phyloP scores from a whole-genome alignment of 176 grass and related monocot species.

The Eragrostis curvula region DNA sequence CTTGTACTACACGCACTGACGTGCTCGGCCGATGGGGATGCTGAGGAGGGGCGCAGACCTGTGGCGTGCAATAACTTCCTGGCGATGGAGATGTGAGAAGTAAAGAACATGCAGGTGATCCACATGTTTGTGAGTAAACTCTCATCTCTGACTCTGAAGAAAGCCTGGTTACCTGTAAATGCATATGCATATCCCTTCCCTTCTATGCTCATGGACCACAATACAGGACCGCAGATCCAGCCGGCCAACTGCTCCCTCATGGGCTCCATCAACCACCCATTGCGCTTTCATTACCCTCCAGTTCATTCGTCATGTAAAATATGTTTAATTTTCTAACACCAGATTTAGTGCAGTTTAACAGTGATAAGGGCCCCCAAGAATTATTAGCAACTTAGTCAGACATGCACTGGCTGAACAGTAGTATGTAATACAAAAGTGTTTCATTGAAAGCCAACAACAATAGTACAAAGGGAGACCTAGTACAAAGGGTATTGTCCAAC shows the following conservation, averaged over 20 bases:
- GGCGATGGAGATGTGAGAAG: background rate
- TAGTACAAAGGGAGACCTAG: slow-evolving; percentile 13
- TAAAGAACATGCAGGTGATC: slow-evolving; percentile 47
- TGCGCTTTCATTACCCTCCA: slow-evolving; percentile 5
- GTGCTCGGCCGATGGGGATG: slow-evolving; percentile 10
- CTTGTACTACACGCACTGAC: slow-evolving; percentile 40
- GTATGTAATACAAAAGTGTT: background rate
- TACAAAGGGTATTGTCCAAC: background rate
- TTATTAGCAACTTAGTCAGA: background rate
- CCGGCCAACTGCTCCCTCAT: slow-evolving; percentile 32
- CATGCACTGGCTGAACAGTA: background rate
- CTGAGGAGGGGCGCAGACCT: background rate
- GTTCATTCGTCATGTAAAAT: background rate
- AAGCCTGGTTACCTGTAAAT: slow-evolving; percentile 36
- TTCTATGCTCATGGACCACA: slow-evolving; percentile 37
- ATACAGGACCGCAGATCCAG: slow-evolving; percentile 12
- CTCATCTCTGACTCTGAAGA: slow-evolving; percentile 10
- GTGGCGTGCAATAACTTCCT: slow-evolving; percentile 26
- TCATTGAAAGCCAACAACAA: slow-evolving; percentile 5
- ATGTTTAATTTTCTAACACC: background rate
- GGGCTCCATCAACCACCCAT: slow-evolving; percentile 17
- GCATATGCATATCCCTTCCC: background rate
- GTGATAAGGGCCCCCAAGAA: background rate
- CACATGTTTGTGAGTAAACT: slow-evolving; percentile 39
- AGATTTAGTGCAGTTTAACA: background rate